Percentiles rank a stretch among this genome's conserved stretches.
Conservation (phyloP, 2,329 filamentous ascomycete genomes). For the Penicillium sp. region DNA sequence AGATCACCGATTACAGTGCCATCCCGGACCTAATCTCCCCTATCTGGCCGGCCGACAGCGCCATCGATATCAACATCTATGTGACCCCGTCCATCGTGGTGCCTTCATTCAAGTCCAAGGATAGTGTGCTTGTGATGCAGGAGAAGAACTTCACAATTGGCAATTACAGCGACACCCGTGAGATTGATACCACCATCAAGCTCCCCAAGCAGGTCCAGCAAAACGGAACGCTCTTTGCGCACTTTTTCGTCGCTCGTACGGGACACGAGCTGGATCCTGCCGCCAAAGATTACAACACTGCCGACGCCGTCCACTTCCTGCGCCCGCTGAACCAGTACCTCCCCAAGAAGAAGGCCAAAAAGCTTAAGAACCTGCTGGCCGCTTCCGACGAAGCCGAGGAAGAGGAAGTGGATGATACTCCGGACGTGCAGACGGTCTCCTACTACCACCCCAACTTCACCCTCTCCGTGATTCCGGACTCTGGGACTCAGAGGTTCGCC, state of each 20-base stretch:
- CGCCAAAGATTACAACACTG: slow-evolving; percentile 70
- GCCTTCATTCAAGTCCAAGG: slow-evolving; percentile 63
- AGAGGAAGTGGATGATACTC: slow-evolving; percentile 57
- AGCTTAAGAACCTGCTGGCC: slow-evolving; percentile 81
- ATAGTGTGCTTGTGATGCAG: slow-evolving; percentile 72
- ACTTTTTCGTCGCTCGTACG: slow-evolving; percentile 83
- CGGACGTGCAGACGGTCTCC: slow-evolving; percentile 73
- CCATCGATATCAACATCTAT: slow-evolving; percentile 82
- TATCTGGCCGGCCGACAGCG: slow-evolving; percentile 80
- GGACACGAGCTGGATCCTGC: slow-evolving; percentile 78
- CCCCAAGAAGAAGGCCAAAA: slow-evolving; percentile 84
- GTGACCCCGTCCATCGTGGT: slow-evolving; percentile 75
- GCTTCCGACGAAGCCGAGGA: slow-evolving; percentile 52
- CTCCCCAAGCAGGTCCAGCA: slow-evolving; percentile 81
- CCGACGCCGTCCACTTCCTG: slow-evolving; percentile 79
- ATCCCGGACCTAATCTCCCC: slow-evolving; percentile 74
- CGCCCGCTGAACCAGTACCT: slow-evolving; percentile 88
- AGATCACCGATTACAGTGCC: slow-evolving; percentile 47
- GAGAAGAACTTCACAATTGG: slow-evolving; percentile 81
- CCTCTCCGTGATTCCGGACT: slow-evolving; percentile 80
- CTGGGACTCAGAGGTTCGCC: slow-evolving; percentile 69
- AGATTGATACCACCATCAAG: slow-evolving; percentile 74
- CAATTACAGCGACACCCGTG: slow-evolving; percentile 76
- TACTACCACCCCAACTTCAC: slow-evolving; percentile 97
- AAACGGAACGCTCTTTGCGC: slow-evolving; percentile 92